Evolutionary conservation across 441 rosid genomes (phyloP), one percentile per base, ranked within the genome.

Genomic region (Oxalis stricta): DNA sequence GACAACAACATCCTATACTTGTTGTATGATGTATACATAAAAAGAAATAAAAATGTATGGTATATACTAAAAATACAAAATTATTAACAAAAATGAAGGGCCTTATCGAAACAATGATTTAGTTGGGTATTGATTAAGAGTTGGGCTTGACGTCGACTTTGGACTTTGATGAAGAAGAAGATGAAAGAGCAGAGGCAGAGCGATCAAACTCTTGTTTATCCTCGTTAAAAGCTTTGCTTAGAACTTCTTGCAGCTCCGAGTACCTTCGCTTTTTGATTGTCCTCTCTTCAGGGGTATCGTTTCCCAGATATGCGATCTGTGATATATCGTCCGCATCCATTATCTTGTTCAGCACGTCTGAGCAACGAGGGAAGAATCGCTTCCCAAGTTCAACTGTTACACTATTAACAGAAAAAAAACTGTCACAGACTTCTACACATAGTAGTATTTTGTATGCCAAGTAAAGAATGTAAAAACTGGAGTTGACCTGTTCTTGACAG

Each of bases 291-390:
- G 62, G 59, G 7, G 75, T 66, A 18, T 65, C 88, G 1, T 69
- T 65, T 43, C 73, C 79, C 13, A 57, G 11, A 15, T 55, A 56
- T 5, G 78, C 79, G 0, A 89, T 66, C 56, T 76, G 66, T 0
- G 75, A 56, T 8, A 77, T 44, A 53, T 82, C 92, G 3, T 72
- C 82, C 0, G 70, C 72, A 12, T 82, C 92, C 78, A 89, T 84
- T 52, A 89, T 75, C 65, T 70, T 71, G 64, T 77, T 72, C 1
- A 89, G 68, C 19, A 76, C 80, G 2, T 59, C 72, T 0, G 86
- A 89, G 62, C 95, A 89, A 2, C 79, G 76, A 20, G 82, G 95
- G 50, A 84, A 84, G 48, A 69, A 89, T 18, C 72, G 69, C 52
- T 71, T 74, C 26, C 94, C 97, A 0, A 84, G 76, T 49, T 73